These are phyloP conservation scores for Heterobasidion irregulare DNA, from an alignment of 1,284 basidiomycete genomes.

Conservation along the genomic window DNA sequence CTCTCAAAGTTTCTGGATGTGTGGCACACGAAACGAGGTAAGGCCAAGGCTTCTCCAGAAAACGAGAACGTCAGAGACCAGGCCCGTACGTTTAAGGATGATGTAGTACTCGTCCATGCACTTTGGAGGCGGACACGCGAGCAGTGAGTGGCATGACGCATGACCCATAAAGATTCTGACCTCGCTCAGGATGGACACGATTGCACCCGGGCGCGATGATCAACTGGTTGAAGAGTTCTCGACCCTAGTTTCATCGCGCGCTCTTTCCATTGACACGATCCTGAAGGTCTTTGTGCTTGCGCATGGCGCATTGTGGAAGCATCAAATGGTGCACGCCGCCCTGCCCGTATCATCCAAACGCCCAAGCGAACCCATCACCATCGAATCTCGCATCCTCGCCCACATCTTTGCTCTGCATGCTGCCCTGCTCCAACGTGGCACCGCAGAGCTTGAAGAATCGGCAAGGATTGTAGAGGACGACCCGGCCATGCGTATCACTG, in stretches of 20 bases:
- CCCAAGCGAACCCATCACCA: slow-evolving; percentile 16
- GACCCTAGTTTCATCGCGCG: slow-evolving; percentile 53
- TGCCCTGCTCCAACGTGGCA: slow-evolving; percentile 61
- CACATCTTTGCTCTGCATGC: slow-evolving; percentile 72
- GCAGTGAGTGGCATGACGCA: slow-evolving; percentile 37
- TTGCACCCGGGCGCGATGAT: slow-evolving; percentile 38
- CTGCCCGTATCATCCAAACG: slow-evolving; percentile 26
- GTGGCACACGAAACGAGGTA: slow-evolving; percentile 30
- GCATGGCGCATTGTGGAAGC: slow-evolving; percentile 78
- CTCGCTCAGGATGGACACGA: slow-evolving; percentile 31
- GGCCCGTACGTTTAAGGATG: slow-evolving; percentile 61
- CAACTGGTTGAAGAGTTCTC: slow-evolving; percentile 46
- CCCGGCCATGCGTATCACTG: slow-evolving; percentile 77
- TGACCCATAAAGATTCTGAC: slow-evolving; percentile 1
- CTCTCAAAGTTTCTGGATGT: slow-evolving; percentile 60
- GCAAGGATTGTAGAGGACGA: slow-evolving; percentile 48
- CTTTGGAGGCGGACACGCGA: slow-evolving; percentile 54
- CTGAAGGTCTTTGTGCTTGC: slow-evolving; percentile 67
- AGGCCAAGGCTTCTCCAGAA: slow-evolving; percentile 11
- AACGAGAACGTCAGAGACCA: slow-evolving; percentile 26
- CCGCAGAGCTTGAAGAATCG: slow-evolving; percentile 40
- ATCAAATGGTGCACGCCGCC: slow-evolving; percentile 50
- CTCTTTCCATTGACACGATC: slow-evolving; percentile 72
- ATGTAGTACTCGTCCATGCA: slow-evolving; percentile 65
- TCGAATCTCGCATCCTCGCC: slow-evolving; percentile 64